A percentile compares a stretch with the other conserved stretches of the same genome.
phyloP scores from a whole-genome alignment of 2,329 filamentous ascomycete species.

The Zymoseptoria passerinii region DNA sequence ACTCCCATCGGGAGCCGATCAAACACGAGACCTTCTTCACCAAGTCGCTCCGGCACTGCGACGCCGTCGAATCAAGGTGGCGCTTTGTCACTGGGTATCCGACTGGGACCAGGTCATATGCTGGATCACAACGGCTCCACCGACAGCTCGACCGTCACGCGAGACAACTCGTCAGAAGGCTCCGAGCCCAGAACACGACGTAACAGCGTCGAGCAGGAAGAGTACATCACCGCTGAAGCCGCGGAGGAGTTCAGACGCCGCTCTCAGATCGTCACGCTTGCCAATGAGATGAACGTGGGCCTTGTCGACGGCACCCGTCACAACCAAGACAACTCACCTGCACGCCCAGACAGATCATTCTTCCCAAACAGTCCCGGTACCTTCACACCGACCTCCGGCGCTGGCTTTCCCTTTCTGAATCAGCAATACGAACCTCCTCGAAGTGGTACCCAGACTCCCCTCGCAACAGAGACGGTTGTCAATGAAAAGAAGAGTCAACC shows the following conservation, averaged over 20 bases:
- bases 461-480: constrained; percentile 51
- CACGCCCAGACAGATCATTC: constrained; percentile 15
- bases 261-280: constrained; percentile 19
- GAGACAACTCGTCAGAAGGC: constrained; percentile 23
- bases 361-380: constrained; percentile 16
- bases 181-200: constrained; percentile 10
- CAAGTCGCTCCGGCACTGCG: constrained; percentile 22
- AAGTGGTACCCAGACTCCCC: constrained; percentile 24
- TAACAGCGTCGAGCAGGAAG: constrained; percentile 26
- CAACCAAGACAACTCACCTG: constrained; percentile 10
- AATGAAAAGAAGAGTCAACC: constrained; percentile 54
- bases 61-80: constrained; percentile 12
- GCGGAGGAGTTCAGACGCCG: constrained; percentile 27
- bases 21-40: constrained; percentile 26
- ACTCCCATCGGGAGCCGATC: constrained; percentile 25
- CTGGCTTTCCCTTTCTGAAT: constrained; percentile 22
- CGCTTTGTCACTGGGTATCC: constrained; percentile 25
- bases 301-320: constrained; percentile 23
- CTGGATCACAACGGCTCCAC: constrained; percentile 6
- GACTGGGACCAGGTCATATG: constrained; percentile 24
- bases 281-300: constrained; percentile 24
- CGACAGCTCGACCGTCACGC: constrained; percentile 10
- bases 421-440: constrained; percentile 22
- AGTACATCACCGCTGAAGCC: constrained; percentile 25
- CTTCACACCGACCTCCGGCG: constrained; percentile 16